phyloP scores from a whole-genome alignment of 2,329 filamentous ascomycete species.

The Catunica adiposa region DNA sequence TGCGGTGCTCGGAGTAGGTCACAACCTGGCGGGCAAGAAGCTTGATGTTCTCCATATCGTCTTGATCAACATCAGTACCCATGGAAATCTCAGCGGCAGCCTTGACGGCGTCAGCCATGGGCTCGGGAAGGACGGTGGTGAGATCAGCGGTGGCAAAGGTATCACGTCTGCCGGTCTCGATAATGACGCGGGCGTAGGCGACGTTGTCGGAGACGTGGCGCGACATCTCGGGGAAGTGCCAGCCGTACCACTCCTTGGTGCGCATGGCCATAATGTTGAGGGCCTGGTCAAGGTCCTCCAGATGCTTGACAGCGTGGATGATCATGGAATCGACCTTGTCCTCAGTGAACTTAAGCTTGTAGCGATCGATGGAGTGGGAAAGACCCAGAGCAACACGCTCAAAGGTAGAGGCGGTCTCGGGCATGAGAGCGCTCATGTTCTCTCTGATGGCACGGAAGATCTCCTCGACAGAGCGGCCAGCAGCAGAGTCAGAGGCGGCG shows the following conservation, averaged over 20 bases:
- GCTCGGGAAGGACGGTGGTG: constrained; percentile 81
- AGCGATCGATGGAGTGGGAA: constrained; percentile 86
- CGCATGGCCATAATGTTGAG: constrained; percentile 98
- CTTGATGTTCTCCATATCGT: constrained; percentile 86
- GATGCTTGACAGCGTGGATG: constrained; percentile 82
- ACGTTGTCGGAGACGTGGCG: constrained; percentile 96
- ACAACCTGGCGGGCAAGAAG: constrained; percentile 87
- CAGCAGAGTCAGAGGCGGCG: constrained; percentile 62
- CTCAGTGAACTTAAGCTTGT: constrained; percentile 96
- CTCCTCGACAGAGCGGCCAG: constrained; percentile 45
- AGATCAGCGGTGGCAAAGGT: constrained; percentile 64
- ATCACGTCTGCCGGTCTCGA: constrained; percentile 76
- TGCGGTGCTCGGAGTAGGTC: constrained; percentile 76
- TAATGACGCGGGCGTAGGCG: constrained; percentile 76
- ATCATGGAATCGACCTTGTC: constrained; percentile 99
- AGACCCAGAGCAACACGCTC: constrained; percentile 92
- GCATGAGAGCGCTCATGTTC: constrained; percentile 77
- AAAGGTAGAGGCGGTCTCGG: constrained; percentile 69
- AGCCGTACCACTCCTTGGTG: constrained; percentile 99
- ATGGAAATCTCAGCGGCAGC: constrained; percentile 91
- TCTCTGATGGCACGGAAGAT: constrained; percentile 89
- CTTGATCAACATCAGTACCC: constrained; percentile 89
- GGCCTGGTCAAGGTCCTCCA: constrained; percentile 97
- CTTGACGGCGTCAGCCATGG: constrained; percentile 84
- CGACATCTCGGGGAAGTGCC: constrained; percentile 97